Evolutionary conservation across 345 rosid genomes (phyloP).

Genomic region (Nasturtium officinale): DNA sequence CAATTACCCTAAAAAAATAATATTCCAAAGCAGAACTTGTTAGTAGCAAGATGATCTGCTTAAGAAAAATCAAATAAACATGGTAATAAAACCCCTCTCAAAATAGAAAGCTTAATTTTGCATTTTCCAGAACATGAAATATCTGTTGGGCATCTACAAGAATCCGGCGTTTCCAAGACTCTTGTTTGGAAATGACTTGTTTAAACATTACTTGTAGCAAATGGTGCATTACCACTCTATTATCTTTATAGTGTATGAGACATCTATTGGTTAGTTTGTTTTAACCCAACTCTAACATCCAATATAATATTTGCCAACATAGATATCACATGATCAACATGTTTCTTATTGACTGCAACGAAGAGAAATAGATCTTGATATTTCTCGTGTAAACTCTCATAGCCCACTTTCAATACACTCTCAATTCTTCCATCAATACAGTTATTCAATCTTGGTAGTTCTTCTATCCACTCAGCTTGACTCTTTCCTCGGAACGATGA

Average conservation of each 20-base stretch:
- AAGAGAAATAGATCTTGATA: slow-evolving; percentile 33
- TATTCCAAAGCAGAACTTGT: neutral
- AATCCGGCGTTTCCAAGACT: slow-evolving; percentile 10
- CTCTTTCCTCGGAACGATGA: neutral
- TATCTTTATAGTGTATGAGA: neutral
- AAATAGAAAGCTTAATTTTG: slow-evolving; percentile 1
- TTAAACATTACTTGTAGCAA: neutral
- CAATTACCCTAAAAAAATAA: neutral
- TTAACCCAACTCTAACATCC: neutral
- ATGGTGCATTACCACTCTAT: slow-evolving; percentile 27
- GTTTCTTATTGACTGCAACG: slow-evolving; percentile 1
- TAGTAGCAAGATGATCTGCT: neutral
- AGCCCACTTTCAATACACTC: slow-evolving; percentile 27
- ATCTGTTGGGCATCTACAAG: slow-evolving; percentile 30
- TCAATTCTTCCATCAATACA: neutral
- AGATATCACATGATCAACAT: neutral
- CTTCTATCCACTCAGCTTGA: neutral
- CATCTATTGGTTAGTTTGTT: slow-evolving; percentile 6
- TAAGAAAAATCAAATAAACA: too few species aligned
- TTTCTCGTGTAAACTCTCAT: slow-evolving; percentile 21
- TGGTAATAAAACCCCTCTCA: too few species aligned
- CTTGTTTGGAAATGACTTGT: slow-evolving; percentile 12
- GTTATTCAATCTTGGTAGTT: neutral
- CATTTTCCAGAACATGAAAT: slow-evolving; percentile 9
- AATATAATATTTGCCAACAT: neutral